These are phyloP conservation scores for Tylopilus orsonianus DNA, from an alignment of 1,284 basidiomycete genomes.

Conservation along the genomic window DNA sequence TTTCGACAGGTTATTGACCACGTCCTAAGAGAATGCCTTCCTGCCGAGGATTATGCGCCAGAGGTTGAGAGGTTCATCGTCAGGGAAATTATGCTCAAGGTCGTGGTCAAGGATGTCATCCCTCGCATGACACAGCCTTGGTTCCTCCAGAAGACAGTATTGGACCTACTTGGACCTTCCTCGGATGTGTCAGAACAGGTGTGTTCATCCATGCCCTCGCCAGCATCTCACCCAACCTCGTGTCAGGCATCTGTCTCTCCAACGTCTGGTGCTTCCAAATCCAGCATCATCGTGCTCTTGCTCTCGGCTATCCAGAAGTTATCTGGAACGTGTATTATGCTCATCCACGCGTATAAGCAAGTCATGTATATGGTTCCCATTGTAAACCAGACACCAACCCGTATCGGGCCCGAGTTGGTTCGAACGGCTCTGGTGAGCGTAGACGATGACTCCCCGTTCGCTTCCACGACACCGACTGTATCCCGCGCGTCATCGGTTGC, in stretches of 20 bases:
- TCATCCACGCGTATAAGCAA: constrained; percentile 69
- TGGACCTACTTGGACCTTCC: constrained; percentile 57
- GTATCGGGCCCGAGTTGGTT: constrained; percentile 1
- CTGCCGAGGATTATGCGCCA: constrained; percentile 73
- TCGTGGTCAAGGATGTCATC: constrained; percentile 64
- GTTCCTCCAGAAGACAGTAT: constrained; percentile 70
- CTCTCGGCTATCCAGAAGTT: constrained; percentile 72
- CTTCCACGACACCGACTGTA: constrained; percentile 17
- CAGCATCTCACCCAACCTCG: constrained; percentile 9
- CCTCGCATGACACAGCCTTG: constrained; percentile 75
- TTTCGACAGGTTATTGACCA: constrained; percentile 73
- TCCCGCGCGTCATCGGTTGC: constrained; percentile 14
- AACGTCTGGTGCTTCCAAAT: constrained; percentile 45
- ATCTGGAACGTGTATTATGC: constrained; percentile 63
- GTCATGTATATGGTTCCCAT: constrained; percentile 60
- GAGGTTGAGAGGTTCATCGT: constrained; percentile 73
- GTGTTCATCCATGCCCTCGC: constrained; percentile 12
- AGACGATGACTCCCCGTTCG: constrained; percentile 4
- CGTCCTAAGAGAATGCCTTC: constrained; percentile 64
- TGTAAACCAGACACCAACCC: constrained; percentile 48
- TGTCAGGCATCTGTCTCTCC: constrained; percentile 24
- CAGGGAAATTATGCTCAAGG: constrained; percentile 74
- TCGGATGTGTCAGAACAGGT: constrained; percentile 37
- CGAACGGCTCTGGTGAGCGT: constrained; percentile 8
- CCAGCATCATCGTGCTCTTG: constrained; percentile 60